These are phyloP conservation scores for Phytomonas francai DNA, from an alignment of 208 protist species.

Conservation along the genomic window DNA sequence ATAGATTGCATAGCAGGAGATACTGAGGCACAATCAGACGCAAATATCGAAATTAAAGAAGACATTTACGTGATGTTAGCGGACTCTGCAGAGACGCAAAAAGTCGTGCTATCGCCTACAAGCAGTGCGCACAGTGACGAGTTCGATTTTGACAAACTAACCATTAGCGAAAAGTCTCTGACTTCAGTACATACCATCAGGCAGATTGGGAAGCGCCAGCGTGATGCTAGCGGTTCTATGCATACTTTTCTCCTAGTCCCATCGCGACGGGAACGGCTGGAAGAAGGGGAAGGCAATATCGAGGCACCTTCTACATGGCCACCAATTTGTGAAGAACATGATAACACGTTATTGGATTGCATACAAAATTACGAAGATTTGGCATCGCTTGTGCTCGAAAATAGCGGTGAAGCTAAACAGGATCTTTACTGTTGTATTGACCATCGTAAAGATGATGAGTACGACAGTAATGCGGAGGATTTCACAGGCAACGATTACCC, in stretches of 20 bases:
- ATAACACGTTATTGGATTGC: background rate
- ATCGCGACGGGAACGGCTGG: background rate
- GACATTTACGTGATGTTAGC: background rate
- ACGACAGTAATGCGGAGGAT: conserved; percentile 88
- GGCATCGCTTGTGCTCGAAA: background rate
- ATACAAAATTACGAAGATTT: background rate
- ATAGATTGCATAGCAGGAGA: background rate
- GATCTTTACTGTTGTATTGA: conserved; percentile 81
- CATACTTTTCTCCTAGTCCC: background rate
- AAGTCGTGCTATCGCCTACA: background rate
- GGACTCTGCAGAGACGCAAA: background rate
- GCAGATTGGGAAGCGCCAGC: background rate
- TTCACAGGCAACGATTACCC: conserved; percentile 84
- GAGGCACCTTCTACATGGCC: background rate
- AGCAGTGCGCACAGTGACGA: background rate
- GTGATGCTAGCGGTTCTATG: background rate
- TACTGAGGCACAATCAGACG: background rate
- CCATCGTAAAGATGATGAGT: conserved; percentile 85
- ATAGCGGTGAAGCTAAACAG: conserved; percentile 4
- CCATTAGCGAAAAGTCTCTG: background rate
- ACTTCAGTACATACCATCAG: background rate
- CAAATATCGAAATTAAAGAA: background rate
- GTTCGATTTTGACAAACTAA: background rate
- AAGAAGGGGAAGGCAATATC: background rate
- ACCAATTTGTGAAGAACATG: background rate